These are phyloP conservation scores for Emergomyces pasteurianus DNA, from an alignment of 2,329 filamentous ascomycete species.

Conservation along the genomic window DNA sequence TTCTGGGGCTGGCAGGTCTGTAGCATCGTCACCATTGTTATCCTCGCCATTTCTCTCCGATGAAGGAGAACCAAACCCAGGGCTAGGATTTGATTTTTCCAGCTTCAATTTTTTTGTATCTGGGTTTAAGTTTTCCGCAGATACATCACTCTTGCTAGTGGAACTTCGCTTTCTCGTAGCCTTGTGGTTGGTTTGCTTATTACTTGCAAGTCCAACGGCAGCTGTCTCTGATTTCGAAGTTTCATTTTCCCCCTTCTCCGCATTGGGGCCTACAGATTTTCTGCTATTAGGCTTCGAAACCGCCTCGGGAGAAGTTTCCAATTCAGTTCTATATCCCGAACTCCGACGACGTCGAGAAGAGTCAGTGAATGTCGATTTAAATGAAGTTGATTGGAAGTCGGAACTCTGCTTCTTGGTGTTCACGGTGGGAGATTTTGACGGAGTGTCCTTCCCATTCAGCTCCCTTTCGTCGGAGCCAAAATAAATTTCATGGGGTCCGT, in stretches of 20 bases:
- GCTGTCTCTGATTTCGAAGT: neutral
- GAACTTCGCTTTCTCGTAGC: neutral
- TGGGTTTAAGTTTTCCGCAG: neutral
- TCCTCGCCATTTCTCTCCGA: neutral
- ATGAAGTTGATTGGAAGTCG: neutral
- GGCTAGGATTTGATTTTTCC: neutral
- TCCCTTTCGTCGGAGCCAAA: neutral
- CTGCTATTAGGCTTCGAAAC: neutral
- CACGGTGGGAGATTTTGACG: neutral
- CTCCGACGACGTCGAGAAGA: slow-evolving; percentile 1
- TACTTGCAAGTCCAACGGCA: neutral
- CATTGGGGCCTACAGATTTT: neutral
- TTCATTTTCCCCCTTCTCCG: neutral
- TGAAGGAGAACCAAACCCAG: neutral
- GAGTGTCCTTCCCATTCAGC: neutral
- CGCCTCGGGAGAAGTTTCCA: neutral
- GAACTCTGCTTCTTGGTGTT: neutral
- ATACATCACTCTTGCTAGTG: neutral
- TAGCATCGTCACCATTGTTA: neutral
- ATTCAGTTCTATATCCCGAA: neutral
- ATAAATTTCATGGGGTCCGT: neutral
- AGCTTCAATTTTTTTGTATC: neutral
- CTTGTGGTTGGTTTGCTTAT: neutral
- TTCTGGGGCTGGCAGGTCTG: neutral
- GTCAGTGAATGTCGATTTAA: slow-evolving; percentile 2